A percentile compares a stretch with the other conserved stretches of the same genome.
Evolutionary conservation across 2,329 filamentous ascomycete genomes (phyloP).

Genomic region (Arthrinium puccinioides): DNA sequence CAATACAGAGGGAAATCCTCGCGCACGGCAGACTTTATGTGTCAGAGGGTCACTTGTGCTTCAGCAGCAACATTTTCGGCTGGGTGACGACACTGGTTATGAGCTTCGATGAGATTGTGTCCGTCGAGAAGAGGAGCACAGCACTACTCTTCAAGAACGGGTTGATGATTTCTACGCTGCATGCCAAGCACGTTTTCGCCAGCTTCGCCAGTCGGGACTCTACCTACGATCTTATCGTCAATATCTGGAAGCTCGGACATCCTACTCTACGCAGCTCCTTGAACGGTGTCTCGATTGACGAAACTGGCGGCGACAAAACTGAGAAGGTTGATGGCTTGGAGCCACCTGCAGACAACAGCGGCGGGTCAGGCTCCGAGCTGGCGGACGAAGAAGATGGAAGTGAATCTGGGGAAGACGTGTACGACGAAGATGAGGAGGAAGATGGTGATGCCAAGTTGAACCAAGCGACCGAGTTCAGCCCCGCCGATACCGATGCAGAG

Average conservation of each 20-base stretch:
- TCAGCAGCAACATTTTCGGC: constrained; percentile 96
- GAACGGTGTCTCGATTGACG: constrained; percentile 78
- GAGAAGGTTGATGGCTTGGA: constrained; percentile 62
- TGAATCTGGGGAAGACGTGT: constrained; percentile 68
- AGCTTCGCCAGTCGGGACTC: constrained; percentile 92
- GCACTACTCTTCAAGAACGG: constrained; percentile 95
- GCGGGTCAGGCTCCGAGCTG: constrained; percentile 49
- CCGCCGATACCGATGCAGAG: constrained; percentile 49
- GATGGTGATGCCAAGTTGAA: constrained; percentile 43
- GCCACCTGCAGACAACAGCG: constrained; percentile 42
- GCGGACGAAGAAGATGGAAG: constrained; percentile 41
- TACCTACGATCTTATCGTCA: constrained; percentile 93
- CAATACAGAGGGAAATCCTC: constrained; percentile 89
- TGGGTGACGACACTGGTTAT: constrained; percentile 98
- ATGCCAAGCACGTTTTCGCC: constrained; percentile 92
- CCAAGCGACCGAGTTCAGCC: constrained; percentile 30
- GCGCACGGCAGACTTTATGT: constrained; percentile 91
- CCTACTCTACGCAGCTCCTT: constrained; percentile 85
- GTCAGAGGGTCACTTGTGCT: constrained; percentile 94
- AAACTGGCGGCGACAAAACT: constrained; percentile 82
- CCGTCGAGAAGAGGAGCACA: constrained; percentile 93
- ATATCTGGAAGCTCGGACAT: constrained; percentile 97
- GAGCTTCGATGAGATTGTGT: constrained; percentile 95
- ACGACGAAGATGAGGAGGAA: constrained; percentile 73
- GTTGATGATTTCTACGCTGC: constrained; percentile 90